Evolutionary conservation across 805 yeast species (phyloP).

Genomic region (Candida xyloterini): DNA sequence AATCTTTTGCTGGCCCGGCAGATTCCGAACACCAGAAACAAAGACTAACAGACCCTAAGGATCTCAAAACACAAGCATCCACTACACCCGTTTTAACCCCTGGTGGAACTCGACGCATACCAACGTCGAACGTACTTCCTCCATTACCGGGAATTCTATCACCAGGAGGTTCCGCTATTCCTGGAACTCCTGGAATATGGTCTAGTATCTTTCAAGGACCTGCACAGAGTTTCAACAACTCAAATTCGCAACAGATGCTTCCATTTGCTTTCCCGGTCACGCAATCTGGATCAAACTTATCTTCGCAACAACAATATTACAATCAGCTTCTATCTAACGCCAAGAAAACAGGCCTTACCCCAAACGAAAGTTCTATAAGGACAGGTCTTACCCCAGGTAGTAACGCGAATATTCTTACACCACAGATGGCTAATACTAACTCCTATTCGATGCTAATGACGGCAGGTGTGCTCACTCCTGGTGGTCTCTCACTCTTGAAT

Average conservation of each 20-base stretch:
- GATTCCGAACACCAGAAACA: conserved; percentile 9
- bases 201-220: conserved; percentile 44
- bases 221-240: conserved; percentile 17
- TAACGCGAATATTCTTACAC: conserved; percentile 32
- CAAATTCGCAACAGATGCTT: conserved; percentile 11
- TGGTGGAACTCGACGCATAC: conserved; percentile 44
- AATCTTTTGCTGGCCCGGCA: conserved; percentile 60
- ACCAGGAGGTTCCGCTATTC: conserved; percentile 43
- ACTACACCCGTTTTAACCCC: conserved; percentile 54
- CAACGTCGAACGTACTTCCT: conserved; percentile 38
- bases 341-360: conserved; percentile 62
- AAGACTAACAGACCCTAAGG: conserved; percentile 32
- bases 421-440: conserved; percentile 15
- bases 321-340: conserved; percentile 27
- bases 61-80: conserved; percentile 6
- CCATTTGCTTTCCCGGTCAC: conserved; percentile 11
- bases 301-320: conserved; percentile 20
- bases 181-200: conserved; percentile 57
- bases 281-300: conserved; percentile 13
- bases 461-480: conserved; percentile 27
- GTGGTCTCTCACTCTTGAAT: conserved; percentile 21
- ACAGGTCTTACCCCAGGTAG: conserved; percentile 71
- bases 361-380: conserved; percentile 70
- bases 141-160: conserved; percentile 43
- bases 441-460: conserved; percentile 26